These are phyloP conservation scores for Phytophthora macrochlamydospora DNA, from an alignment of 352 stramenopile species.

Conservation along the genomic window DNA sequence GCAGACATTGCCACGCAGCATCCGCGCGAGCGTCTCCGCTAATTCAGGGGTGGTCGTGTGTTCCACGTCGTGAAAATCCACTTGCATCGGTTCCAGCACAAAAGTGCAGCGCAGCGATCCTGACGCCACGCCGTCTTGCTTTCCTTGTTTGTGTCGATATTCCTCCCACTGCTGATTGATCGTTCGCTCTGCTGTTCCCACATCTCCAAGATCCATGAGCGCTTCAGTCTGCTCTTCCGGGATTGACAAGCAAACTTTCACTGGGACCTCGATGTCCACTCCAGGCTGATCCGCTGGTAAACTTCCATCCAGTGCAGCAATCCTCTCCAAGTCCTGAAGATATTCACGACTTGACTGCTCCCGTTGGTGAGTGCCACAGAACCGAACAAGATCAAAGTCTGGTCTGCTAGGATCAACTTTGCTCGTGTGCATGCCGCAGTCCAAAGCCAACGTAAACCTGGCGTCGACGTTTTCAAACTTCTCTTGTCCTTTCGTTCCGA, in stretches of 20 bases:
- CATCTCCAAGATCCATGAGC: neutral
- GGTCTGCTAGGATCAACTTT: neutral
- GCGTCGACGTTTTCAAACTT: neutral
- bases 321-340: neutral
- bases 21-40: neutral
- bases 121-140: neutral
- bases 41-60: neutral
- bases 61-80: neutral
- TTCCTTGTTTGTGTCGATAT: neutral
- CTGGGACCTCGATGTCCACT: neutral
- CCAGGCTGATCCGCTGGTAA: neutral
- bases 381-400: neutral
- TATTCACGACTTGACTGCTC: neutral
- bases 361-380: neutral
- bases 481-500: neutral
- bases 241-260: neutral
- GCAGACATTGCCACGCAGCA: neutral
- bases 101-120: neutral
- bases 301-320: neutral
- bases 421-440: neutral
- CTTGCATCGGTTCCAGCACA: neutral
- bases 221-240: too few relatives aligned
- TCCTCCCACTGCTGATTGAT: neutral
- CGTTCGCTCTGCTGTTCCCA: neutral
- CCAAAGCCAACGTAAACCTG: neutral